Percentiles rank a stretch among this genome's conserved stretches.
Evolutionary conservation across 108 stramenopile species (phyloP).

Genomic region (Mediolabrus comicus): DNA sequence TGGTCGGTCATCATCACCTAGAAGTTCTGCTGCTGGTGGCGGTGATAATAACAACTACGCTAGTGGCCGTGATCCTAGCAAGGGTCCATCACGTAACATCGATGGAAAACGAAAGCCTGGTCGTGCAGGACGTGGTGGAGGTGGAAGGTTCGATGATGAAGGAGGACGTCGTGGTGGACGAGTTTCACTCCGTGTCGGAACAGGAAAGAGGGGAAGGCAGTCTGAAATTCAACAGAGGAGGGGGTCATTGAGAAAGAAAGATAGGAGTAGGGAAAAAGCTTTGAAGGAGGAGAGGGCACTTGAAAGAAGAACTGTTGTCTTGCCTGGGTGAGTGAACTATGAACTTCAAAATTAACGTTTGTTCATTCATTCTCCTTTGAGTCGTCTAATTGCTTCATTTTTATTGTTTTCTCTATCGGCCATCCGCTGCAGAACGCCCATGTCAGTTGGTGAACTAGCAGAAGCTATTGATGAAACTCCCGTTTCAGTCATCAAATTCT

Average conservation of each 20-base stretch:
- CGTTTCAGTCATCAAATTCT: constrained; percentile 89
- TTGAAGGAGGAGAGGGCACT: constrained; percentile 64
- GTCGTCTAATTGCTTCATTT: background rate
- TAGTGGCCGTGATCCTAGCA: constrained; percentile 23
- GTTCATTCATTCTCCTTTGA: background rate
- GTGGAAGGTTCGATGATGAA: constrained; percentile 4
- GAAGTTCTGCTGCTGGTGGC: constrained; percentile 7
- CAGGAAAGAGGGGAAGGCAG: constrained; percentile 63
- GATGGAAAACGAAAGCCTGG: constrained; percentile 30
- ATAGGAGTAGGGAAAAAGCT: constrained; percentile 68
- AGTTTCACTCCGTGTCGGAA: constrained; percentile 68
- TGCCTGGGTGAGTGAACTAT: constrained; percentile 76
- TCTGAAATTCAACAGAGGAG: constrained; percentile 51
- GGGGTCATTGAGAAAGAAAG: constrained; percentile 72
- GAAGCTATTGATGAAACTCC: constrained; percentile 83
- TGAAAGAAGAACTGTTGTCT: constrained; percentile 65
- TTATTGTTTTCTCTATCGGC: background rate
- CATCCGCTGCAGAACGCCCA: constrained; percentile 54
- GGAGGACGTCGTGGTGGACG: constrained; percentile 27
- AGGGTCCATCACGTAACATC: constrained; percentile 25
- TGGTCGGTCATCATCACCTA: background rate
- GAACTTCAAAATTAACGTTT: background rate
- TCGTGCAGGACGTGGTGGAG: constrained; percentile 4
- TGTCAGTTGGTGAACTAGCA: constrained; percentile 82
- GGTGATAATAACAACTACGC: background rate